These are phyloP conservation scores for Zizania latifolia DNA, from an alignment of 176 grass and related monocot species.

Conservation along the genomic window DNA sequence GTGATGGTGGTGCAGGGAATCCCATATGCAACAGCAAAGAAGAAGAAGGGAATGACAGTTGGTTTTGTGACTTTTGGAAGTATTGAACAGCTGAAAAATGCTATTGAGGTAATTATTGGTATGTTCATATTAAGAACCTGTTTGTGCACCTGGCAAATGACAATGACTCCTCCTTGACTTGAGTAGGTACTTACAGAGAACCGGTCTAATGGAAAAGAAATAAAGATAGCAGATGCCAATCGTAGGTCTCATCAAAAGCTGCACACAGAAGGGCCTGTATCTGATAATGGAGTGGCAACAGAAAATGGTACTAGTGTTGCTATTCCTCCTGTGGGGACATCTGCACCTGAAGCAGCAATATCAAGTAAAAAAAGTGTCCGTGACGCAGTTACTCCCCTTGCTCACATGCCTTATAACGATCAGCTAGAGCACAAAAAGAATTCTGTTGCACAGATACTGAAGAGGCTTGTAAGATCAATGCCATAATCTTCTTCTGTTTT, in stretches of 20 bases:
- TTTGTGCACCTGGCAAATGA: not conserved
- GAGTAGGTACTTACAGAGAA: slow-evolving; percentile 64
- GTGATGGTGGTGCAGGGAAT: slow-evolving; percentile 51
- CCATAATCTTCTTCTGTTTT: slow-evolving; percentile 1
- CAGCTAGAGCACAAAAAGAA: slow-evolving; percentile 91
- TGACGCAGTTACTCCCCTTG: slow-evolving; percentile 74
- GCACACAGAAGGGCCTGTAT: slow-evolving; percentile 5
- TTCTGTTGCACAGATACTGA: slow-evolving; percentile 62
- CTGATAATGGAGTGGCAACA: slow-evolving; percentile 26
- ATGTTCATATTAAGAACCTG: not conserved
- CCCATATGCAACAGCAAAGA: slow-evolving; percentile 58
- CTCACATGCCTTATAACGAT: slow-evolving; percentile 72
- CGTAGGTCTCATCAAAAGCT: slow-evolving; percentile 56
- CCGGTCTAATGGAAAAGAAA: slow-evolving; percentile 58
- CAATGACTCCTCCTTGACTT: not conserved
- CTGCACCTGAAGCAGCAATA: slow-evolving; percentile 14
- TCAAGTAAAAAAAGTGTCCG: slow-evolving; percentile 56
- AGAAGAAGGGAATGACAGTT: slow-evolving; percentile 94
- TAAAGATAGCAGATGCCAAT: slow-evolving; percentile 87
- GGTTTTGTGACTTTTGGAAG: slow-evolving; percentile 80
- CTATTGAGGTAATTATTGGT: slow-evolving; percentile 57
- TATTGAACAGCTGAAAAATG: slow-evolving; percentile 52
- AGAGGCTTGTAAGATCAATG: slow-evolving; percentile 66
- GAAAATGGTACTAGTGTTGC: slow-evolving; percentile 31
- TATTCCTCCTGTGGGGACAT: slow-evolving; percentile 32